These are phyloP conservation scores for Verticillium klebahnii DNA, from an alignment of 2,329 filamentous ascomycete species.

Conservation along the genomic window DNA sequence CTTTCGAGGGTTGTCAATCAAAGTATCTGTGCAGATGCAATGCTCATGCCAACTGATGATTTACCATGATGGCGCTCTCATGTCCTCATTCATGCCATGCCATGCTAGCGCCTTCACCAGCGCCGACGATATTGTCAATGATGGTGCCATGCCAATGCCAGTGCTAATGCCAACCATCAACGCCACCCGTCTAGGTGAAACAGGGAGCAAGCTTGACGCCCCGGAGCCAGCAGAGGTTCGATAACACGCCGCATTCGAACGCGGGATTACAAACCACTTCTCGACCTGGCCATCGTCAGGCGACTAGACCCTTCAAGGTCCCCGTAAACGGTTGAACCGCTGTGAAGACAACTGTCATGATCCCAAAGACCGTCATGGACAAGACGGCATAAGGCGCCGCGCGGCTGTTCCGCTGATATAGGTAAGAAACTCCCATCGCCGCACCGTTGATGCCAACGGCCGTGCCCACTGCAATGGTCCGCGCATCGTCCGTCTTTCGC, in stretches of 20 bases:
- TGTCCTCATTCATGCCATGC: background rate
- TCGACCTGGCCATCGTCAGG: background rate
- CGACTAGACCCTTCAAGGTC: conserved; percentile 28
- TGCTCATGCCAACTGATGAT: background rate
- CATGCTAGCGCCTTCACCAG: background rate
- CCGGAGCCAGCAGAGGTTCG: background rate
- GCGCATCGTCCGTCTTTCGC: conserved; percentile 20
- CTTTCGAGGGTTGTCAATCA: background rate
- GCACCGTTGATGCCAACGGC: conserved; percentile 54
- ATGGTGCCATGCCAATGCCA: background rate
- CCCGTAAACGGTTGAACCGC: conserved; percentile 40
- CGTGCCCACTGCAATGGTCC: conserved; percentile 44
- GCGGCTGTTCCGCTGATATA: conserved; percentile 48
- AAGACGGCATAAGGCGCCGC: conserved; percentile 53
- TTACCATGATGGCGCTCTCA: background rate
- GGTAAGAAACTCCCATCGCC: conserved; percentile 54
- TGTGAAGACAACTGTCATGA: conserved; percentile 51
- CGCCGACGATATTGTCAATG: too few species aligned
- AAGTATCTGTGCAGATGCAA: background rate
- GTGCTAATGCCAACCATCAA: too few species aligned
- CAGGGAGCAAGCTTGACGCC: background rate
- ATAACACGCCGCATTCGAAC: background rate
- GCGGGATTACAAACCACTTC: background rate
- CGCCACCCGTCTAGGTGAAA: too few species aligned
- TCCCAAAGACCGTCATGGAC: conserved; percentile 53